Base-by-base conservation (phyloP, 202 grass and related monocot species). In the Thinopyrum obtusiflorum region DNA sequence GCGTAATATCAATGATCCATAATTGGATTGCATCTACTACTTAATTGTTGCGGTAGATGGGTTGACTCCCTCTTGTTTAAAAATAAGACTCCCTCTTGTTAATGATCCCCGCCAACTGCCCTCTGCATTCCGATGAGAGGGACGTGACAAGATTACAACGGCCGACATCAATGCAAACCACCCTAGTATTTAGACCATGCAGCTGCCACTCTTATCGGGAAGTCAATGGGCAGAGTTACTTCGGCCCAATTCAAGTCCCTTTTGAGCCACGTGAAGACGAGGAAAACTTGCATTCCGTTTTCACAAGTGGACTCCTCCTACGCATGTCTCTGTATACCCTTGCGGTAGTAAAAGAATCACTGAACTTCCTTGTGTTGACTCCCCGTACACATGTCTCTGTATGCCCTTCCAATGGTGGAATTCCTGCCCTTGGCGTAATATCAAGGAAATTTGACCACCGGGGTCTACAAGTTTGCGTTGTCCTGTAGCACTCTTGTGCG, bases 81-180 rank as follows among this genome's bases (percentile, higher is more conserved):
- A 47, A 1, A 3, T 12, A 15, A 47, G 65, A 79, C 80, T 20
- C 24, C 13, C 36, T 79, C 37, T 29, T 4, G 13, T 78, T 29
- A 28, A 83, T 4, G 28, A 44, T 65, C 26, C 17, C 2, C 63
- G 65, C 65, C 59, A 71, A 73, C 81, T 65, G 86, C 39, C 75
- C 40, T 23, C 40, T 64, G 66, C 20, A 87, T 55, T 57, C 3
- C 40, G 81, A 79, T 57, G 86, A 88, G 24, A 83, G 55, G 11
- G 76, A 80, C 86, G 25, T 63, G 39, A 53, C 75, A n/a, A 7
- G 36, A 60, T 77, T 77, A 15, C 13, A 4, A 53, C 13, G 2
- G 20, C 9, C 13, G n/a, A 12, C 7, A 39, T 40, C 31, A 64
- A 29, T 53, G 78, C 85, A 40, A 20, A 5, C 25, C 61, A 44